Conservation (phyloP, 192 early-diverging fungal genomes). For the Gamsiella multidivaricata region DNA sequence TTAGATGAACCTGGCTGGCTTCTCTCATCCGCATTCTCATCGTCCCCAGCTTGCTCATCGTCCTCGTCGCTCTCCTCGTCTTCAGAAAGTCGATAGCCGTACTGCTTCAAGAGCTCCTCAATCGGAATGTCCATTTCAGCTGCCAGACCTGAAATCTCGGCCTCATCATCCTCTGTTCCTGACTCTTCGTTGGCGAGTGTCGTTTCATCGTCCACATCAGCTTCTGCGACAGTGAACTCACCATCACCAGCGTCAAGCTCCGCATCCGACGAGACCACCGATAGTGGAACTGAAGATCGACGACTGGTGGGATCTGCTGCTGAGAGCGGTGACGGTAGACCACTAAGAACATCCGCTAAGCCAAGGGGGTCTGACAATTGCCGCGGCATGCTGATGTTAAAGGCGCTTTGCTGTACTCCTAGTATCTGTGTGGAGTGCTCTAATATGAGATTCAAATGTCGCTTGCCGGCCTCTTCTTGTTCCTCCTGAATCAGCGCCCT, state of each 20-base stretch:
- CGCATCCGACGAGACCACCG: conserved; percentile 18
- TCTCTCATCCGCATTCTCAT: conserved; percentile 10
- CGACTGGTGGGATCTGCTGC: conserved; percentile 19
- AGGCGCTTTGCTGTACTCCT: conserved; percentile 61
- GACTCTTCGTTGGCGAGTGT: conserved; percentile 43
- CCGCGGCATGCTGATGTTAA: conserved; percentile 15
- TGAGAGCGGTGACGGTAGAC: conserved; percentile 16
- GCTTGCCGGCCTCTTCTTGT: conserved; percentile 68
- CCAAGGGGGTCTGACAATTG: conserved; percentile 8
- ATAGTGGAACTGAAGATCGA: conserved; percentile 32
- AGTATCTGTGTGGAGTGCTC: conserved; percentile 79
- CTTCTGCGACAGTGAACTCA: conserved; percentile 23
- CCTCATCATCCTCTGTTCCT: conserved; percentile 55
- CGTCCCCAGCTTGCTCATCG: conserved; percentile 24
- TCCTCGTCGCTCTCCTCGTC: conserved; percentile 44
- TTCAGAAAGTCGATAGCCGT: conserved; percentile 50
- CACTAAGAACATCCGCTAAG: conserved; percentile 20
- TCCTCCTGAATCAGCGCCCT: conserved; percentile 69
- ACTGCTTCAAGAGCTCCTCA: conserved; percentile 66
- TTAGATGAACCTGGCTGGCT: neutral
- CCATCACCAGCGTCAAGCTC: conserved; percentile 46
- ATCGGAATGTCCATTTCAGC: conserved; percentile 75
- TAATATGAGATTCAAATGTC: conserved; percentile 76
- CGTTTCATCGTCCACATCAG: conserved; percentile 51
- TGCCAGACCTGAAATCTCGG: conserved; percentile 64